Percentiles rank a stretch among this genome's conserved stretches.
Evolutionary conservation across 768 basidiomycete species (phyloP).

Genomic region (Tylopilus subfusipes): DNA sequence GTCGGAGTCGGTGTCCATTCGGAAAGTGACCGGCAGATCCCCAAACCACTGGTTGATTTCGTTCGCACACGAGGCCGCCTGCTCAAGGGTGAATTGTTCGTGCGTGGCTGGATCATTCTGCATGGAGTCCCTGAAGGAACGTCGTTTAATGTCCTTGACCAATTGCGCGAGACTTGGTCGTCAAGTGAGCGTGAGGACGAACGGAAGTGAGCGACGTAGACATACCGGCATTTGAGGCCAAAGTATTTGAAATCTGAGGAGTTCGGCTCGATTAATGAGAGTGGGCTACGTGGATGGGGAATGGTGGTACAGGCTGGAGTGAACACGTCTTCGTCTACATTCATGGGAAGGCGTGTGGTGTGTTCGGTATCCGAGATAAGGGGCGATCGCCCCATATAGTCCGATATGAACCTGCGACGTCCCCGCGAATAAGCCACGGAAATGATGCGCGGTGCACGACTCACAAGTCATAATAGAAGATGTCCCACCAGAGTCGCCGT

Average conservation of each 20-base stretch:
- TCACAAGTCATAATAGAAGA: slow-evolving; percentile 74
- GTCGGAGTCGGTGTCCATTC: slow-evolving; percentile 39
- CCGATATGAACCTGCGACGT: slow-evolving; percentile 59
- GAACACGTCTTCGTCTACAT: slow-evolving; percentile 55
- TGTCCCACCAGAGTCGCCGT: slow-evolving; percentile 73
- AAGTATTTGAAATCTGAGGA: slow-evolving; percentile 45
- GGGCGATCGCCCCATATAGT: slow-evolving; percentile 61
- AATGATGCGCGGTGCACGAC: slow-evolving; percentile 27
- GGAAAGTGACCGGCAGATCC: slow-evolving; percentile 49
- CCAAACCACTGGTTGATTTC: slow-evolving; percentile 54
- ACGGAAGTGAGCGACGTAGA: neutral
- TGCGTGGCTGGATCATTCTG: slow-evolving; percentile 26
- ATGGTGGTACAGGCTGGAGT: slow-evolving; percentile 43
- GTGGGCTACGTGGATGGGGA: slow-evolving; percentile 35
- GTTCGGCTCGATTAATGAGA: slow-evolving; percentile 26
- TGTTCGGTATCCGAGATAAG: slow-evolving; percentile 54
- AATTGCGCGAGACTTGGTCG: slow-evolving; percentile 54
- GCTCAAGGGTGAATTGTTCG: slow-evolving; percentile 51
- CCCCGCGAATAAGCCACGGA: slow-evolving; percentile 11
- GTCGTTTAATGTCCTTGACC: slow-evolving; percentile 57
- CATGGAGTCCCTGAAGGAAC: slow-evolving; percentile 41
- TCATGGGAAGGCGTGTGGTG: slow-evolving; percentile 52
- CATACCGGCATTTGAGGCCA: slow-evolving; percentile 59
- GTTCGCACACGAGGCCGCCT: slow-evolving; percentile 54
- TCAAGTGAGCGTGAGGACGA: slow-evolving; percentile 2